Evolutionary conservation across 1,284 basidiomycete genomes (phyloP), one percentile per base, ranked within the genome.

Genomic region (Cerioporus squamosus): DNA sequence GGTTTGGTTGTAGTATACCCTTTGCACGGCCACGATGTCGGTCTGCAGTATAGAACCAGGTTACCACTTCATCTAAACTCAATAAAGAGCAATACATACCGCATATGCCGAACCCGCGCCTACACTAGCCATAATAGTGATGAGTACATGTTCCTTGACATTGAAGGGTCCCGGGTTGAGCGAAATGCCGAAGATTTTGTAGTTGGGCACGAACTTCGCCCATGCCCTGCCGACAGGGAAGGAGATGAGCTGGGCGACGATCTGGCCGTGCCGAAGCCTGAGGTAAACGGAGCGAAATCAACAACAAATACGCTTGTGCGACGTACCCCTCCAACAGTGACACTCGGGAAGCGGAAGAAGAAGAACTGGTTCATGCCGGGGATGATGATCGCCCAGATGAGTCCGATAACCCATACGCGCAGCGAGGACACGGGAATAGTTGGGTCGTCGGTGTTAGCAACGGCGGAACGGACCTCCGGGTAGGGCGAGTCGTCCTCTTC

Each of bases 101-200:
- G 85, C 85, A 68, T 90, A 90, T 0, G 88, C 88, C 29, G 82
- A 84, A 17, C 73, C 69, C 17, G 79, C 71, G 20, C 84, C 85
- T 14, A 91, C 88, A 57, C 86, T 79, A 8, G 90, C 87, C 91
- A 96, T 95, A 72, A 95, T 90, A 7, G 89, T 85, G 59, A 79
- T 74, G 48, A 85, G 71, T 7, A 86, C 87, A 68, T 89, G 88
- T 65, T 90, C 88, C 71, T 91, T 91, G 69, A 91, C 83, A 2
- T 79, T 79, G 72, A 91, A 91, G 0, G 87, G 88, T 36, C 89
- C 89, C 2, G 88, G 88, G 66, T 91, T 91, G 31, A 91, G 69
- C 5, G 77, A 62, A 0, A 70, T 45, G 18, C 71, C 71, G 33
- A 72, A 68, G 31, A 72, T 47, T 60, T 77, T 80, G 70, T 80